A percentile compares a stretch with the other conserved stretches of the same genome.
Evolutionary conservation across 805 yeast genomes (phyloP).

Genomic region (Schwanniomyces polymorphus): DNA sequence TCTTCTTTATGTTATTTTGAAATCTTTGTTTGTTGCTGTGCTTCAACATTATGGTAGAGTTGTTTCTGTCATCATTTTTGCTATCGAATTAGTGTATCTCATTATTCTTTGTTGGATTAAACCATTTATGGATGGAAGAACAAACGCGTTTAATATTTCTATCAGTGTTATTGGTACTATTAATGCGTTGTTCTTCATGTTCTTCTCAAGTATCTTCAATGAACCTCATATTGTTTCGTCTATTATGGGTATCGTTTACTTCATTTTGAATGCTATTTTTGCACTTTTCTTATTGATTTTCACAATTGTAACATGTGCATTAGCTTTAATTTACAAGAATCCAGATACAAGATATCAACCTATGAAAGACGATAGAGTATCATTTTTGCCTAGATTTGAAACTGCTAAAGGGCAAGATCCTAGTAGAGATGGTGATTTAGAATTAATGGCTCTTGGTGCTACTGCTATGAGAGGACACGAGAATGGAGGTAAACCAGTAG

Average conservation of each 20-base stretch:
- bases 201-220: constrained; percentile 80
- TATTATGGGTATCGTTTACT: constrained; percentile 86
- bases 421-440: constrained; percentile 48
- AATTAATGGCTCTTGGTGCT: constrained; percentile 72
- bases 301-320: constrained; percentile 82
- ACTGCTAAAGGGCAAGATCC: constrained; percentile 18
- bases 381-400: constrained; percentile 79
- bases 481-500: constrained; percentile 24
- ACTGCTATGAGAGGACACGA: constrained; percentile 66
- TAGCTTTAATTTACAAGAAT: constrained; percentile 83
- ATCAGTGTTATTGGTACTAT: constrained; percentile 77
- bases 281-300: constrained; percentile 79
- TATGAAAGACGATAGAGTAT: constrained; percentile 92
- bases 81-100: constrained; percentile 71
- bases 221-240: constrained; percentile 90
- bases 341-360: constrained; percentile 97
- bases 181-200: constrained; percentile 83
- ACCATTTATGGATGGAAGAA: constrained; percentile 93
- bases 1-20: constrained; percentile 63
- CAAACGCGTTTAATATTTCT: constrained; percentile 89
- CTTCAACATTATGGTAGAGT: constrained; percentile 78
- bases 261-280: constrained; percentile 85
- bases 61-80: constrained; percentile 77
- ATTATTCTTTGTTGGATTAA: constrained; percentile 64
- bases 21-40: constrained; percentile 84